A percentile compares a stretch with the other conserved stretches of the same genome.
Conservation (phyloP, 2,329 filamentous ascomycete genomes). For the Colletotrichum zoysiae region DNA sequence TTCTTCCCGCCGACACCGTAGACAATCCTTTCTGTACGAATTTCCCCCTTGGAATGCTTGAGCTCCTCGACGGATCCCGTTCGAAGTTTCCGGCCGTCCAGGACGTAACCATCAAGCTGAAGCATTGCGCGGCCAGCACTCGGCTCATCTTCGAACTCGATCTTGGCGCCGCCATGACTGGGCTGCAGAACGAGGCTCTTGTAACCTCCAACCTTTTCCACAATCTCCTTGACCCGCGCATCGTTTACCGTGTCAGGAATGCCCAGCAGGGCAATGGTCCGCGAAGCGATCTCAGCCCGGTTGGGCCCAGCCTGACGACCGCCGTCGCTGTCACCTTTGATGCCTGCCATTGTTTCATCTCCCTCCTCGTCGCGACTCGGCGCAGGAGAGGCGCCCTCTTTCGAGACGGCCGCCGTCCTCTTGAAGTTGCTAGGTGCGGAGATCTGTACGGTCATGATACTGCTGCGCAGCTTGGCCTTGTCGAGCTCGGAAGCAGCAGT, state of each 20-base stretch:
- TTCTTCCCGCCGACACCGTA: constrained; percentile 49
- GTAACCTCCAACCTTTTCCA: constrained; percentile 77
- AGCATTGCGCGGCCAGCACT: constrained; percentile 80
- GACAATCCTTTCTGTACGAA: constrained; percentile 57
- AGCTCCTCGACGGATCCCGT: constrained; percentile 68
- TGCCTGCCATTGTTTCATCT: constrained; percentile 56
- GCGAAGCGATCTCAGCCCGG: constrained; percentile 66
- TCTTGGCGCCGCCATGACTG: constrained; percentile 84
- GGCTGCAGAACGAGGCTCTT: constrained; percentile 84
- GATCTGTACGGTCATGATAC: constrained; percentile 75
- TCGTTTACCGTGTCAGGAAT: constrained; percentile 95
- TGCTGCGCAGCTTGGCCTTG: constrained; percentile 75
- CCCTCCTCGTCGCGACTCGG: constrained; percentile 53
- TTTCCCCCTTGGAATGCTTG: constrained; percentile 62
- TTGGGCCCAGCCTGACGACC: constrained; percentile 47
- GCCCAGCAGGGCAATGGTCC: constrained; percentile 85
- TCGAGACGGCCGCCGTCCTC: constrained; percentile 59
- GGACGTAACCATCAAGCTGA: constrained; percentile 66
- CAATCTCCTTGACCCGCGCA: constrained; percentile 79
- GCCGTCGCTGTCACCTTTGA: constrained; percentile 33
- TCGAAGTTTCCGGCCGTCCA: constrained; percentile 66
- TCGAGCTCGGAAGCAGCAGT: constrained; percentile 76
- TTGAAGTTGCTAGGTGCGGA: constrained; percentile 70
- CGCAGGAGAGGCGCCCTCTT: constrained; percentile 52
- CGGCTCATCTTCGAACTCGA: constrained; percentile 81